These are phyloP conservation scores for Peniophora sp. DNA, from an alignment of 1,284 basidiomycete genomes.

Conservation along the genomic window DNA sequence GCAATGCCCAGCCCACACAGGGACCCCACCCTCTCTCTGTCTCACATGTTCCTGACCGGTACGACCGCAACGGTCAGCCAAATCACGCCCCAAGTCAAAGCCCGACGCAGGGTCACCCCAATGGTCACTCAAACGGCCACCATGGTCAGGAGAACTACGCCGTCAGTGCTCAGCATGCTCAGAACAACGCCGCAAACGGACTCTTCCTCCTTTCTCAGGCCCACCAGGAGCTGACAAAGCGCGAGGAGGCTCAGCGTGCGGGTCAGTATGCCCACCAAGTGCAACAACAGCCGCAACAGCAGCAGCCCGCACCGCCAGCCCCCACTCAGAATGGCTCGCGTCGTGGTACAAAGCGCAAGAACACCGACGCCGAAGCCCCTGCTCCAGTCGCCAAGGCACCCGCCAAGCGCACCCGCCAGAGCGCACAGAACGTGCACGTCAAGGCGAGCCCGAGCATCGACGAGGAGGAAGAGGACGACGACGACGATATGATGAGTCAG, in stretches of 20 bases:
- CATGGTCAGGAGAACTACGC: constrained; percentile 28
- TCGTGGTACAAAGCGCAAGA: constrained; percentile 63
- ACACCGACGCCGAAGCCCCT: constrained; percentile 32
- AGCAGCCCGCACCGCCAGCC: constrained; percentile 8
- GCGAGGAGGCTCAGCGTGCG: constrained; percentile 63
- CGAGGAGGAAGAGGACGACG: constrained; percentile 44
- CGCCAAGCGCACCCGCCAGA: constrained; percentile 42
- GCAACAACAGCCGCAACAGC: constrained; percentile 13
- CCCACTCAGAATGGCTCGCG: constrained; percentile 6
- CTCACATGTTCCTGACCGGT: constrained; percentile 11
- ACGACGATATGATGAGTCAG: constrained; percentile 33
- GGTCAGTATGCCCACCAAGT: constrained; percentile 17
- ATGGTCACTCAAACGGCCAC: constrained; percentile 21
- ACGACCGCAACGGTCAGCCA: constrained; percentile 16
- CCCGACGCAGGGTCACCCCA: constrained; percentile 23
- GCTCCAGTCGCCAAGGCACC: constrained; percentile 26
- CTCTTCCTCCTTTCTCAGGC: constrained; percentile 91
- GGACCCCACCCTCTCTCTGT: constrained; percentile 12
- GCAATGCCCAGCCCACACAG: constrained; percentile 7
- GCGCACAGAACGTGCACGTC: constrained; percentile 14
- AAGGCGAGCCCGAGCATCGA: constrained; percentile 17
- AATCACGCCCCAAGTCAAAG: constrained; percentile 10
- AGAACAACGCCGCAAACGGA: constrained; percentile 74
- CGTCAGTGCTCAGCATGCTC: constrained; percentile 37
- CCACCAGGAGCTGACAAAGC: constrained; percentile 93